These are phyloP conservation scores for Mortierella sp. DNA, from an alignment of 371 early-diverging fungal genomes.

Conservation along the genomic window DNA sequence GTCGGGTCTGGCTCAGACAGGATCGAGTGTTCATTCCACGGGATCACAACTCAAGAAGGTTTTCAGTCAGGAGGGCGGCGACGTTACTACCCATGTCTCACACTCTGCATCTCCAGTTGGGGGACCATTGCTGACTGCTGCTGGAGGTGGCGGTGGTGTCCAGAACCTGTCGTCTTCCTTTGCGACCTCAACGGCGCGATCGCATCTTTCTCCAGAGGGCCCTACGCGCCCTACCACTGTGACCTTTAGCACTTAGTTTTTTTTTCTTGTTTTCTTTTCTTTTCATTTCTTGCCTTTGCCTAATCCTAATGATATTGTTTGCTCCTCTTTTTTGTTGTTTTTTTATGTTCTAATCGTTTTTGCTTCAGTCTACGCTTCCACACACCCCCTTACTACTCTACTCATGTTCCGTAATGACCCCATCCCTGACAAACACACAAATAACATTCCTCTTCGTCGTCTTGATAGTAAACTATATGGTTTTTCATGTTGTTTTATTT, in stretches of 20 bases:
- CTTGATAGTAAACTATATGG: no score
- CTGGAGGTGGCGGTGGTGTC: background rate
- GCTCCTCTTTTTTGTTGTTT: background rate
- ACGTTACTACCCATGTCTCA: background rate
- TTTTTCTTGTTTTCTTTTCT: background rate
- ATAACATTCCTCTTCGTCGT: no score
- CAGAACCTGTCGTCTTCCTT: slow-evolving; percentile 2
- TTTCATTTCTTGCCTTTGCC: background rate
- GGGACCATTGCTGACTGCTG: background rate
- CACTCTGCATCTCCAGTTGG: background rate
- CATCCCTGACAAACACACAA: no score
- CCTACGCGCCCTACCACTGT: slow-evolving; percentile 24
- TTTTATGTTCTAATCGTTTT: background rate
- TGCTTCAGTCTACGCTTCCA: background rate
- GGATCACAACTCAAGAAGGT: slow-evolving; percentile 4
- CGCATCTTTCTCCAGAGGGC: background rate
- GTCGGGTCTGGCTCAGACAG: background rate
- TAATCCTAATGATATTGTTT: background rate
- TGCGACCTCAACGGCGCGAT: background rate
- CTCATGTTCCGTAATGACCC: background rate
- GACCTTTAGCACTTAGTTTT: slow-evolving; percentile 25
- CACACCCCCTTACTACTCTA: background rate
- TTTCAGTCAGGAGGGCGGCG: background rate
- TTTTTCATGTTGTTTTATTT: no score
- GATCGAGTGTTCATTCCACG: background rate